Percentiles rank a stretch among this genome's conserved stretches.
phyloP scores from a whole-genome alignment of 2,329 filamentous ascomycete species.

The Hypoxylon sp. region DNA sequence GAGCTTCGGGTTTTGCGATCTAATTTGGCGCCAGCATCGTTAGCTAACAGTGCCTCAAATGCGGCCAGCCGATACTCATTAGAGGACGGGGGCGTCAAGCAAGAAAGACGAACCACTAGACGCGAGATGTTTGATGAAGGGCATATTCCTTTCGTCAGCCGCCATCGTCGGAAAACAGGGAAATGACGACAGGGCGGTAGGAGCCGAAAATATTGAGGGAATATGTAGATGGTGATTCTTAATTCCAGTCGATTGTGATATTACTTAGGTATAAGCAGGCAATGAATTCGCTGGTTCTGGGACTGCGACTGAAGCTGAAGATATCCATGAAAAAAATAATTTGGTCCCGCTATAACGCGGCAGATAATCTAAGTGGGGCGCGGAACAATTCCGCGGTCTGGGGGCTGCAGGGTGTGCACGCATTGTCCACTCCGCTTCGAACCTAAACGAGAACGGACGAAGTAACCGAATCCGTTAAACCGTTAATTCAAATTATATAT shows the following conservation, averaged over 20 bases:
- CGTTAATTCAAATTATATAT: too few relatives aligned
- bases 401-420: too few relatives aligned
- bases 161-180: slow-evolving; percentile 44
- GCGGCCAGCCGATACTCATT: not conserved
- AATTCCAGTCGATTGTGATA: too few relatives aligned
- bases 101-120: slow-evolving; percentile 77
- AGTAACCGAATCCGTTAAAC: too few relatives aligned
- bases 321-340: slow-evolving; percentile 2
- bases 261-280: not conserved
- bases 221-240: too few relatives aligned
- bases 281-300: not conserved
- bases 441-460: too few relatives aligned
- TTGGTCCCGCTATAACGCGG: slow-evolving; percentile 19
- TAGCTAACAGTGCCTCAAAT: not conserved
- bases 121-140: slow-evolving; percentile 86
- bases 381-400: not conserved
- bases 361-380: slow-evolving; percentile 8
- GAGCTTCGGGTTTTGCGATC: slow-evolving; percentile 84
- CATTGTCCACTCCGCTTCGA: too few relatives aligned
- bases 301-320: slow-evolving; percentile 2
- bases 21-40: slow-evolving; percentile 55
- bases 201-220: not conserved
- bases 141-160: slow-evolving; percentile 68
- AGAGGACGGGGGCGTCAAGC: not conserved
- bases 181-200: not conserved